Evolutionary conservation across 2,329 filamentous ascomycete species (phyloP), one percentile per base, ranked within the genome.

Genomic region (Fusarium succisae): DNA sequence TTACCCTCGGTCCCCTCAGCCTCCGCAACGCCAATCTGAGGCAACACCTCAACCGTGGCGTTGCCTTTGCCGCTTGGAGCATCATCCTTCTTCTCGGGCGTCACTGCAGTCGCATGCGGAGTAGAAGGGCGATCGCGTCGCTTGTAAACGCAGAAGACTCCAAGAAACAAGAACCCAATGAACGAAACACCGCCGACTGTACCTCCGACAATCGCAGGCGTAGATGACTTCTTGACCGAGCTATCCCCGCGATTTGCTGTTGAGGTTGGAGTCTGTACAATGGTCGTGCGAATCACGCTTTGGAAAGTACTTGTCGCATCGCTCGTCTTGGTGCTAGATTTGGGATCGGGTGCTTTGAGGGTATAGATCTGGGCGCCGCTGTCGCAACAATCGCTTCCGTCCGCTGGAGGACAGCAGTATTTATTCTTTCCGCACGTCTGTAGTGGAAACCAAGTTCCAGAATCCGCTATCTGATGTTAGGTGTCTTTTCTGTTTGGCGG

Each of bases 401-500:
- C 38, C 20, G 63, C 65, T 2, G 70, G 53, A 3, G 75, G 75
- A 8, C 75, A 77, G 39, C 75, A 77, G 39, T 77, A 77, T 11
- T 77, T 41, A n/a, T 77, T 77, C 20, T 61, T 69, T 12, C 62
- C 72, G 17, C 75, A 77, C 3, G 67, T 65, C 18, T 59, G 39
- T 1, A 76, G 15, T 3, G 54, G 39, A 5, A 66, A 68, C 75
- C 75, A 77, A 26, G 68, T 77, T 1, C 67, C 53, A 7, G 66
- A 41, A 0, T 69, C 53, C 22, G 62, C 74, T 76, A 22, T 28
- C 10, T 3, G 1, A 6, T 5, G 47, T 73, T 8, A 68, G 63
- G 7, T 14, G 6, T 3, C 0, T 6, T 6, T n/a, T 9, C 18
- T 17, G 6, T 20, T 3, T 9, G 11, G 18, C 8, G 0, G 5